Conservation (phyloP, 768 basidiomycete species). For the Macrolepiota albuminosa region DNA sequence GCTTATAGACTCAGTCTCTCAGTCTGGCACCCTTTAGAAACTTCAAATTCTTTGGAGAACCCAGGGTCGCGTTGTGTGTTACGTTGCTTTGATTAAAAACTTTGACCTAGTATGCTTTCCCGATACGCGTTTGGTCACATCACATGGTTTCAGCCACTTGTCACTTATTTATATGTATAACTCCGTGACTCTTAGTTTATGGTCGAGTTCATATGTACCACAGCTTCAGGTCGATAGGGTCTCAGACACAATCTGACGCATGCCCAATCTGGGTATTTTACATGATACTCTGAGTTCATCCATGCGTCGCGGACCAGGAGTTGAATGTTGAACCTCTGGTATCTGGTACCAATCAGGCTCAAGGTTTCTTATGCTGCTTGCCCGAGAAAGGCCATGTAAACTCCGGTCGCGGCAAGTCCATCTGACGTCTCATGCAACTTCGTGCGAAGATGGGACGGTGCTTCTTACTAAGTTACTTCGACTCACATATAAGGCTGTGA, state of each 20-base stretch:
- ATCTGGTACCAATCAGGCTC: not conserved
- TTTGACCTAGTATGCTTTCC: no score
- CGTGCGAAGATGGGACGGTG: not conserved
- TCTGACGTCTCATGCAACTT: not conserved
- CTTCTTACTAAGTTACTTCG: not conserved
- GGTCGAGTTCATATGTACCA: no score
- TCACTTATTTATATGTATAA: no score
- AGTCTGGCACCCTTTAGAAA: no score
- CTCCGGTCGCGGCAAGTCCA: not conserved
- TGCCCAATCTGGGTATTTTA: not conserved
- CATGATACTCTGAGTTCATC: no score
- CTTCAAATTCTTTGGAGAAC: no score
- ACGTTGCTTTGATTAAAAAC: no score
- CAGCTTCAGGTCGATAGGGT: no score
- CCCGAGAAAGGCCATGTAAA: not conserved
- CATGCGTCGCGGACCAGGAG: not conserved
- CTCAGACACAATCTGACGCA: not conserved
- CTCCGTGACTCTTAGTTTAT: no score
- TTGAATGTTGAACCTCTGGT: not conserved
- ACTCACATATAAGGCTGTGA: not conserved
- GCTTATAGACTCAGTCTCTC: no score
- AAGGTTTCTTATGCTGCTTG: not conserved
- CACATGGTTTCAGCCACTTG: not conserved
- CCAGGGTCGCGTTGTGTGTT: no score
- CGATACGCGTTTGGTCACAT: constrained; percentile 7